Base-by-base conservation (phyloP, 2,329 filamentous ascomycete genomes). In the Hirsutella thompsonii region DNA sequence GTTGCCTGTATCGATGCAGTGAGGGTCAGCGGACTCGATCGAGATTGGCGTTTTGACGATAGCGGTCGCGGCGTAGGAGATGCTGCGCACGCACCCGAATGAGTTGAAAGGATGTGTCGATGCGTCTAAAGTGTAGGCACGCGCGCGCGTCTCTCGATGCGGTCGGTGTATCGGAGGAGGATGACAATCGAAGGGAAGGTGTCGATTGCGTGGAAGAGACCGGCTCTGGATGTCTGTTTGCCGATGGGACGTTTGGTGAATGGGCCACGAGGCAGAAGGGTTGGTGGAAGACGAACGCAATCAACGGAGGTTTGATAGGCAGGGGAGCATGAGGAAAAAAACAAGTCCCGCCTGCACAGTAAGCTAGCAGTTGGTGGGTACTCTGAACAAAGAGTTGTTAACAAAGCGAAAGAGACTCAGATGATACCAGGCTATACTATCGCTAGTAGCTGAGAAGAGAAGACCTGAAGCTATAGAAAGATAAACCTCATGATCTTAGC, bases 321-420 rank as follows among this genome's bases (percentile, higher is more conserved):
- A 38, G 36, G 43, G 43, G 13, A 26, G 28, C 10, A 18, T 34
- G 14, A n/a, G 32, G 23, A 26, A 26, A 34, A 41, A 46, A 50
- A 37, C 40, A 46, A 48, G 48, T 50, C 46, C 41, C 41, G 33
- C 38, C 32, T 36, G 29, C 36, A 40, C 45, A 39, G 39, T 39
- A 40, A 39, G 44, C 44, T 52, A 49, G 44, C 47, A 44, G 28
- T 14, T 14, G 28, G 21, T 14, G 29, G 29, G 43, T 47, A 42
- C 26, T 36, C 13, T 26, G 16, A 8, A 18, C 5, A 2, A 29
- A 3, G 14, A 8, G n/a, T 8, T 10, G 32, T 18, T 34, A 34
- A 16, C 9, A 8, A 34, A 16, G 11, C 1, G 5, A 8, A 18
- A 9, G 8, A 34, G 13, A n/a, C 32, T 3, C 32, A 32, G 23